Percentiles rank a stretch among this genome's conserved stretches.
Conservation (phyloP, 1,284 basidiomycete genomes). For the Irpex sp. region DNA sequence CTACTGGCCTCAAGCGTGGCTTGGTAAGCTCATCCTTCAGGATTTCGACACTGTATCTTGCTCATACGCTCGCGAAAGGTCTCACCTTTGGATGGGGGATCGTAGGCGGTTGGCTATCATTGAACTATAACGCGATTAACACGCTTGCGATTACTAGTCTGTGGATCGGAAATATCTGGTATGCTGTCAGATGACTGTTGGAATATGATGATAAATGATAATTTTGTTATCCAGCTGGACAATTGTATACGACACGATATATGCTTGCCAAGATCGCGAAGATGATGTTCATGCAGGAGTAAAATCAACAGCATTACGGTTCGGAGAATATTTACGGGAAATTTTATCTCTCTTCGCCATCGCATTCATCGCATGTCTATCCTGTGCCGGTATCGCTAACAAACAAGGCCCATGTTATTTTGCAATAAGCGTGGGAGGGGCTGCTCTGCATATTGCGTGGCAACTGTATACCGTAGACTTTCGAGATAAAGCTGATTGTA, state of each 20-base stretch:
- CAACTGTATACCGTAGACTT: constrained; percentile 54
- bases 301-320: constrained; percentile 52
- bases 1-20: not conserved
- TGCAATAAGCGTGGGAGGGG: constrained; percentile 48
- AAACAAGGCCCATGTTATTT: constrained; percentile 51
- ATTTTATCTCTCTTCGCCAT: constrained; percentile 50
- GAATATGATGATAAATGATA: not conserved
- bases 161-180: not conserved
- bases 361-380: constrained; percentile 46
- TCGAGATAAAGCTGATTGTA: constrained; percentile 21
- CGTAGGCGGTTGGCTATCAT: not conserved
- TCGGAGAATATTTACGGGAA: constrained; percentile 51
- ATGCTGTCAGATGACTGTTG: not conserved
- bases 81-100: not conserved
- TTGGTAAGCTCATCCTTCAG: constrained; percentile 17
- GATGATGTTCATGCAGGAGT: constrained; percentile 52
- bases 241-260: constrained; percentile 66
- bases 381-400: constrained; percentile 45
- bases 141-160: not conserved
- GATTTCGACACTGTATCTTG: too few relatives aligned
- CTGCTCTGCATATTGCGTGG: constrained; percentile 47
- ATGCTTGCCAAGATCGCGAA: constrained; percentile 53
- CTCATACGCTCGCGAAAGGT: not conserved
- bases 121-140: not conserved
- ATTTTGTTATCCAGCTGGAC: constrained; percentile 46